phyloP scores from a whole-genome alignment of 768 basidiomycete genomes.

The Porphyrellus cyaneotinctus region DNA sequence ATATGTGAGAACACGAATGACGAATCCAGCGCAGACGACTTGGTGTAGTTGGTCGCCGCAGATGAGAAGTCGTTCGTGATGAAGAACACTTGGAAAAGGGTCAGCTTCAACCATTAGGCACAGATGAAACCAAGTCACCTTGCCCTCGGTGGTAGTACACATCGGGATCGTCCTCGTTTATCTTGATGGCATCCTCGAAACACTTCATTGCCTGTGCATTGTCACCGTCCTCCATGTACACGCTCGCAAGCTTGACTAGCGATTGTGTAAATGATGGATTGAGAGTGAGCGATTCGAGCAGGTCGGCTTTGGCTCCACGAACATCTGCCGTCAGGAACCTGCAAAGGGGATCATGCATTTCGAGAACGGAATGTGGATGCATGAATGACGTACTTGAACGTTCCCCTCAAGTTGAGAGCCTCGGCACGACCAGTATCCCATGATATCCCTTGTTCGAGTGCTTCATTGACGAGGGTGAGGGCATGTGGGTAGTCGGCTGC shows the following conservation, averaged over 20 bases:
- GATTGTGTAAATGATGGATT: slow-evolving; percentile 74
- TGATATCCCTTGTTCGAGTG: slow-evolving; percentile 82
- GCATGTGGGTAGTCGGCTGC: slow-evolving; percentile 84
- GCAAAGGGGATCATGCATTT: not conserved
- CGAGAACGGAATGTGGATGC: not conserved
- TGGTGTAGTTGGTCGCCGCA: slow-evolving; percentile 87
- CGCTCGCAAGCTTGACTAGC: slow-evolving; percentile 94
- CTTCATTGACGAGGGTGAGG: slow-evolving; percentile 74
- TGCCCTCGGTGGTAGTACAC: slow-evolving; percentile 99
- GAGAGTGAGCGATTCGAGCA: slow-evolving; percentile 70
- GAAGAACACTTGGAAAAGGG: slow-evolving; percentile 67
- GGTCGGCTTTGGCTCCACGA: slow-evolving; percentile 74
- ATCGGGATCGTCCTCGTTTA: slow-evolving; percentile 84
- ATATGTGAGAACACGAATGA: slow-evolving; percentile 96
- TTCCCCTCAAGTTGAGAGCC: slow-evolving; percentile 89
- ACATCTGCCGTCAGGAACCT: slow-evolving; percentile 90
- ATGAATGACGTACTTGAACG: slow-evolving; percentile 74
- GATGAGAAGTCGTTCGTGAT: slow-evolving; percentile 86
- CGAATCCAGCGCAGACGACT: slow-evolving; percentile 83
- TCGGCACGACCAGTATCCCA: slow-evolving; percentile 73
- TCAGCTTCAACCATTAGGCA: not conserved
- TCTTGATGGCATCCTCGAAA: slow-evolving; percentile 84
- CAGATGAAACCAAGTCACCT: slow-evolving; percentile 41
- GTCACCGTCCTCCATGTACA: slow-evolving; percentile 93
- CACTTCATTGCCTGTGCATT: slow-evolving; percentile 79